Evolutionary conservation across 352 stramenopile genomes (phyloP), one percentile per base, ranked within the genome.

Genomic region (Globisporangium perplexum): DNA sequence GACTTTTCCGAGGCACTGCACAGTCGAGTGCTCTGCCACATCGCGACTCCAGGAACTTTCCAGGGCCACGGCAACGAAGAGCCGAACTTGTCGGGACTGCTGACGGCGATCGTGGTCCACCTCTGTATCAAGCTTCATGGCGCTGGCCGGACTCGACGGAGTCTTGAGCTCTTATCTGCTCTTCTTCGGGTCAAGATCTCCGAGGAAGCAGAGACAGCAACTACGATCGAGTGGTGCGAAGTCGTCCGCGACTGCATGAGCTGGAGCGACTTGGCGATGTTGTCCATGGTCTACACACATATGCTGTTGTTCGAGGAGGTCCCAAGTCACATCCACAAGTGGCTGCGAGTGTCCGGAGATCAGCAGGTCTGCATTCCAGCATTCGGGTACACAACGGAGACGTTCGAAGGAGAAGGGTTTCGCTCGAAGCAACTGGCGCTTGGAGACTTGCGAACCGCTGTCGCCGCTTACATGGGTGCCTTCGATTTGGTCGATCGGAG

Each of bases 101-200:
- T 64, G 44, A 33, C 43, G 24, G 50, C 50, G 44, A 47, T 58
- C 23, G 43, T 64, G 36, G 5, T 59, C 36, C 57, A 64, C 31
- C n/a, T 64, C n/a, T 64, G 50, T 5, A 53, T 64, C 12, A 58
- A 56, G 45, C 57, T 64, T 18, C 35, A 50, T 2, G 8, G 46
- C 22, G 45, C 57, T 23, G 57, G 52, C 2, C 42, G 41, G 12
- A 45, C 26, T 4, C 30, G 7, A 15, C 50, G 51, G 4, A 36
- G 36, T 1, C 6, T 63, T 3, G 50, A 59, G 44, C 49, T 63
- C 36, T 44, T 63, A 39, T 22, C 26, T 7, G 57, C 45, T 38
- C 23, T 63, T 6, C 39, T 63, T 2, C 55, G 45, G 26, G 17
- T 54, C 23, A 23, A 33, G 23, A 6, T n/a, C n/a, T 7, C 12